A percentile compares a stretch with the other conserved stretches of the same genome.
Conservation (phyloP, 83 land plant species). For the Picea abies region DNA sequence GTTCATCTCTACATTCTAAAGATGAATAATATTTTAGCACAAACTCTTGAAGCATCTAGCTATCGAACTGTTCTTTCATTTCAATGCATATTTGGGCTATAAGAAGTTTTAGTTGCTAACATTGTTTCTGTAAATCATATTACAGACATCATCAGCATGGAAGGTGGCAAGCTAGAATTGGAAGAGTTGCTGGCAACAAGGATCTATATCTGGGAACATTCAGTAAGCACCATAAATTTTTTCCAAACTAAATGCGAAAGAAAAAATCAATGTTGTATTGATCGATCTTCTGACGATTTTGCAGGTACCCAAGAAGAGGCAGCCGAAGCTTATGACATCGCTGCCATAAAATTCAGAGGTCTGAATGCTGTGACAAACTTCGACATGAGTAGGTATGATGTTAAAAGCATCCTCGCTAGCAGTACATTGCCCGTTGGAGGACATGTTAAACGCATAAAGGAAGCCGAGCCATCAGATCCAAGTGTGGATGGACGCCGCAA, state of each 20-base stretch:
- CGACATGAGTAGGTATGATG: slow-evolving; percentile 81
- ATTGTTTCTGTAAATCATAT: not conserved
- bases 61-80: not conserved
- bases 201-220: slow-evolving; percentile 96
- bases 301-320: slow-evolving; percentile 85
- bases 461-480: slow-evolving; percentile 44
- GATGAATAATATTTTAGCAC: not conserved
- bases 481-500: slow-evolving; percentile 33
- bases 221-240: slow-evolving; percentile 53
- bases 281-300: slow-evolving; percentile 10
- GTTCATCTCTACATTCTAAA: slow-evolving; percentile 24
- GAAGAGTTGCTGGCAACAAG: slow-evolving; percentile 97
- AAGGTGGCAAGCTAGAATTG: slow-evolving; percentile 99
- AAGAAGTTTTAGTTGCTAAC: not conserved
- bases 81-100: not conserved
- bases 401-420: slow-evolving; percentile 77
- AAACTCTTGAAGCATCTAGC: not conserved
- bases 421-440: slow-evolving; percentile 65
- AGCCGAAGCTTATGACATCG: slow-evolving; percentile 87
- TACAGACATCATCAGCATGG: slow-evolving; percentile 96
- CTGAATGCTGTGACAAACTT: slow-evolving; percentile 84
- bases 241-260: not conserved
- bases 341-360: slow-evolving; percentile 83
- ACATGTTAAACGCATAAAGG: slow-evolving; percentile 75
- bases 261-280: not conserved